Conservation (phyloP, 352 stramenopile species). For the Globisporangium irregulare region DNA sequence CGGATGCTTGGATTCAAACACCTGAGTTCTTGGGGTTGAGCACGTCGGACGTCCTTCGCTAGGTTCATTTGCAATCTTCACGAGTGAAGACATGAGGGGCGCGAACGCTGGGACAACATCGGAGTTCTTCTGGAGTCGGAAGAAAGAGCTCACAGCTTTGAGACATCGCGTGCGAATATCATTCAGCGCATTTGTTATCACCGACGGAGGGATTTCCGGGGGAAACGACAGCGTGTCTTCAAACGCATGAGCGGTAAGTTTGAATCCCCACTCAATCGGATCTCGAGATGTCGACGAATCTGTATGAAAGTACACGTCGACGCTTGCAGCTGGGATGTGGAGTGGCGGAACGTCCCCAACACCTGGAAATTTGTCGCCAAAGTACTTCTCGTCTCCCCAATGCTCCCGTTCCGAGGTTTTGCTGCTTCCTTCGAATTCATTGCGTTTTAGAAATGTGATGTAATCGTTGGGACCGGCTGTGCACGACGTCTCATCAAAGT, state of each 20-base stretch:
- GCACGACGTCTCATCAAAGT: constrained; percentile 74
- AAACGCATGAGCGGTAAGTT: constrained; percentile 66
- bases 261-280: constrained; percentile 76
- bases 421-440: constrained; percentile 18
- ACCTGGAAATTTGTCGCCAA: constrained; percentile 64
- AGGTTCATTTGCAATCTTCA: constrained; percentile 40
- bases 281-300: constrained; percentile 34
- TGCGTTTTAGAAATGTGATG: constrained; percentile 67
- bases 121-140: constrained; percentile 23
- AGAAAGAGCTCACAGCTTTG: constrained; percentile 42
- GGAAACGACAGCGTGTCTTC: constrained; percentile 48
- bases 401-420: constrained; percentile 26
- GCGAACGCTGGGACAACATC: constrained; percentile 15
- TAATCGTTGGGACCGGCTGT: constrained; percentile 79
- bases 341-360: constrained; percentile 52
- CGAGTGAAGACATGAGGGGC: constrained; percentile 31
- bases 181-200: constrained; percentile 35
- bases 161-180: constrained; percentile 61
- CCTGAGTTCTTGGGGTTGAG: constrained; percentile 46
- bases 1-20: constrained; percentile 84
- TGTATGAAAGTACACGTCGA: constrained; percentile 75
- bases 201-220: constrained; percentile 50
- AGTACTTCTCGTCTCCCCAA: constrained; percentile 79
- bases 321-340: constrained; percentile 51
- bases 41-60: constrained; percentile 46